Evolutionary conservation across 148 eudicot species (phyloP).

Genomic region (Dysphania ambrosioides): DNA sequence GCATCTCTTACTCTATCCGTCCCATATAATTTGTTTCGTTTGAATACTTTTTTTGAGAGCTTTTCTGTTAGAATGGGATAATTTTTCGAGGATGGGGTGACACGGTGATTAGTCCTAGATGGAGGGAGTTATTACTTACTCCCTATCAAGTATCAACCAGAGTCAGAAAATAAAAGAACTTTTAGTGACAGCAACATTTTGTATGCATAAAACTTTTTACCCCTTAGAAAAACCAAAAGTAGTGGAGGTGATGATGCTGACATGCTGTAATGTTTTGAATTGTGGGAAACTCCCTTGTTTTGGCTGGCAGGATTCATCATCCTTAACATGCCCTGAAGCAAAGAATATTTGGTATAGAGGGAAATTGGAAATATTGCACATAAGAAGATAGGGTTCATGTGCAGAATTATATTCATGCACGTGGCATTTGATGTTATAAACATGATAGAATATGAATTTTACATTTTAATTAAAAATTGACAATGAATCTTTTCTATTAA

Average conservation of each 20-base stretch:
- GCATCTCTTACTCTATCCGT: too few relatives aligned
- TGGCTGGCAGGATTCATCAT: slow-evolving; percentile 27
- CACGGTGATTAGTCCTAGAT: too few relatives aligned
- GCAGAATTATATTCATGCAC: slow-evolving; percentile 35
- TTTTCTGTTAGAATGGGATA: too few relatives aligned
- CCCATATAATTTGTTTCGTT: too few relatives aligned
- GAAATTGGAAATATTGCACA: slow-evolving; percentile 13
- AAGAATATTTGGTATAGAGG: slow-evolving; percentile 3
- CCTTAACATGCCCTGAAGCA: slow-evolving; percentile 13
- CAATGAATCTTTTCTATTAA: slow-evolving; percentile 3
- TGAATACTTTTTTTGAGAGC: too few relatives aligned
- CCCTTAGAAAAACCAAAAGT: slow-evolving; percentile 8
- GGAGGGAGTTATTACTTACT: neutral
- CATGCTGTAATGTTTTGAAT: slow-evolving; percentile 19
- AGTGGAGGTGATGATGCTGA: slow-evolving; percentile 28
- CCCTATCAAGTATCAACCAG: neutral
- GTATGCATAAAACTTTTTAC: neutral
- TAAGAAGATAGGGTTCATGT: slow-evolving; percentile 21
- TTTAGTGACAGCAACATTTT: slow-evolving; percentile 8
- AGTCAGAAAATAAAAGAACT: too few relatives aligned
- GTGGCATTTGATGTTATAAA: slow-evolving; percentile 27
- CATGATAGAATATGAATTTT: neutral
- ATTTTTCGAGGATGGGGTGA: too few relatives aligned
- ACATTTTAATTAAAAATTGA: neutral
- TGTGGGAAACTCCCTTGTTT: slow-evolving; percentile 19